Percentiles rank a stretch among this genome's conserved stretches.
Conservation (phyloP, 225 moss, liverwort and hornwort species). For the Anthoceros angustus region DNA sequence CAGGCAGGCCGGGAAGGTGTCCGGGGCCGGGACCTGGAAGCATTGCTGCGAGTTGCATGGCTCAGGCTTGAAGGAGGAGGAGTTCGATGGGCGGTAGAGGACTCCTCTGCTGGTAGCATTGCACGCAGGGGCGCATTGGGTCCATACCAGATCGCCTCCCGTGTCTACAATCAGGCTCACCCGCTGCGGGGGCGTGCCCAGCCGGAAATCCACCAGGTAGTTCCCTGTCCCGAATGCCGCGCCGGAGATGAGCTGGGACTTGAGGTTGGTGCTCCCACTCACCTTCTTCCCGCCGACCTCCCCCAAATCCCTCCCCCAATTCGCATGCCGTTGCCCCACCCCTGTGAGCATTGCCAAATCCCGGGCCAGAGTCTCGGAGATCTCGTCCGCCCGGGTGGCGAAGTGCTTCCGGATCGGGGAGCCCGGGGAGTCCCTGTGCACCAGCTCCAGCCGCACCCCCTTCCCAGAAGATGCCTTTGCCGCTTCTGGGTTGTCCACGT, state of each 20-base stretch:
- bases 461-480: neutral
- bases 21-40: neutral
- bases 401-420: neutral
- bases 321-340: neutral
- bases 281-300: neutral
- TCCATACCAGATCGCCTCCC: slow-evolving; percentile 37
- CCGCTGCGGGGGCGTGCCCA: slow-evolving; percentile 16
- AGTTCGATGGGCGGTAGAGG: slow-evolving; percentile 17
- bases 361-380: neutral
- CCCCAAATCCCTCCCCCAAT: neutral
- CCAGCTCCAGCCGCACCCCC: neutral
- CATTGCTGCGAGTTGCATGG: slow-evolving; percentile 21
- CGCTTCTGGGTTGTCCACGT: too few species aligned
- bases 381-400: neutral
- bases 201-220: slow-evolving; percentile 12
- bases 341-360: neutral
- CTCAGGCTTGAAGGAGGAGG: slow-evolving; percentile 15
- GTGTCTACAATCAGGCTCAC: slow-evolving; percentile 13
- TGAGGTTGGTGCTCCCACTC: neutral
- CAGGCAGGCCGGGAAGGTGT: neutral
- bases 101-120: slow-evolving; percentile 16
- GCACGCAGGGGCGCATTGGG: slow-evolving; percentile 30
- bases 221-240: neutral
- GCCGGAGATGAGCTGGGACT: neutral
- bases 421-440: neutral